Conservation (phyloP, 116 monocot species). For the Zostera marina region DNA sequence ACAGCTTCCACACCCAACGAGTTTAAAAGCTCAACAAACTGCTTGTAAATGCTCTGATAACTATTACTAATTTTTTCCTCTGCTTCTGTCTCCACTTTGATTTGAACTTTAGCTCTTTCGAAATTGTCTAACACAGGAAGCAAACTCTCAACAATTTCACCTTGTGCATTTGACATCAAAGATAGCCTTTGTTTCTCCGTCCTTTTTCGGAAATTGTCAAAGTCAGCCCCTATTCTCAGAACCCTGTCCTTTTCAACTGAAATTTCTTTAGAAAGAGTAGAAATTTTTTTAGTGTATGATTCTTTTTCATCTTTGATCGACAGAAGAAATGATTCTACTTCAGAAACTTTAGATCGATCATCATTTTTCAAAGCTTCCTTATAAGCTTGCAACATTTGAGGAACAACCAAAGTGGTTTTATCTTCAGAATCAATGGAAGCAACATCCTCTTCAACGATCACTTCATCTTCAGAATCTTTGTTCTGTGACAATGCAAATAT, state of each 20-base stretch:
- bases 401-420: slow-evolving; percentile 18
- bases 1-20: slow-evolving; percentile 51
- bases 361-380: slow-evolving; percentile 56
- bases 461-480: slow-evolving; percentile 23
- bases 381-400: slow-evolving; percentile 27
- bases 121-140: slow-evolving; percentile 78
- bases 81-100: slow-evolving; percentile 62
- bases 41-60: slow-evolving; percentile 82
- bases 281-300: slow-evolving; percentile 30
- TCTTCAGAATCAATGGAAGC: slow-evolving; percentile 18
- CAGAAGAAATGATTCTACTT: slow-evolving; percentile 45
- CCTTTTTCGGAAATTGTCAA: slow-evolving; percentile 78
- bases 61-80: slow-evolving; percentile 73
- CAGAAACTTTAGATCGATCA: slow-evolving; percentile 36
- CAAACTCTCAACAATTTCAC: slow-evolving; percentile 58
- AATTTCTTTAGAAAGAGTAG: slow-evolving; percentile 25
- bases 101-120: slow-evolving; percentile 74
- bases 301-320: slow-evolving; percentile 48
- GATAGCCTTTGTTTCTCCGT: slow-evolving; percentile 49
- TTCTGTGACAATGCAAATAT: slow-evolving; percentile 6
- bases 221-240: slow-evolving; percentile 70
- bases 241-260: slow-evolving; percentile 37
- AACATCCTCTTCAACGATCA: slow-evolving; percentile 22
- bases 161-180: slow-evolving; percentile 59
- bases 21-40: slow-evolving; percentile 53